Evolutionary conservation across 176 grass and related monocot species (phyloP).

Genomic region (Olyra latifolia): DNA sequence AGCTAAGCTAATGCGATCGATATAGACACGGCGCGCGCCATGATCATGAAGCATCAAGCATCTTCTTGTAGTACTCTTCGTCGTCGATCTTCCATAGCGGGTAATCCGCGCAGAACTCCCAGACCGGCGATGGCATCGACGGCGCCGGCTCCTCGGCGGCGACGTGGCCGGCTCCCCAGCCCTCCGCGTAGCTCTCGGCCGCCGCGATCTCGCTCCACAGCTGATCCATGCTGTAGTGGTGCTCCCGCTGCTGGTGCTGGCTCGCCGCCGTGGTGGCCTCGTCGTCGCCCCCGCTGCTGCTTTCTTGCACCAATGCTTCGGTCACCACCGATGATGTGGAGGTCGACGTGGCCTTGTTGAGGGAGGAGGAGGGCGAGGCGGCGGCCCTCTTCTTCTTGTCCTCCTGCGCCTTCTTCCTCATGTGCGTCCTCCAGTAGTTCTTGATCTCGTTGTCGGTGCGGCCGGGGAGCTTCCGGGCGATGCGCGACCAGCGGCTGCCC

Average conservation of each 20-base stretch:
- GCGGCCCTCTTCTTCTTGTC: slow-evolving; percentile 19
- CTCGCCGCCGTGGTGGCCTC: slow-evolving; percentile 29
- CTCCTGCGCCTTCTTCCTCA: slow-evolving; percentile 76
- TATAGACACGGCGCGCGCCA: too few relatives aligned
- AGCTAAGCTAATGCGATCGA: background rate
- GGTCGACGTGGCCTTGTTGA: background rate
- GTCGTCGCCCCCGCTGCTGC: background rate
- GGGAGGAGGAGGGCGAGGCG: slow-evolving; percentile 35
- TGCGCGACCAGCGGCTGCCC: slow-evolving; percentile 87
- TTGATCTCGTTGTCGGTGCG: slow-evolving; percentile 99
- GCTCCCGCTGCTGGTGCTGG: background rate
- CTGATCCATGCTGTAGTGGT: slow-evolving; percentile 53
- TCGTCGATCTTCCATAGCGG: slow-evolving; percentile 87
- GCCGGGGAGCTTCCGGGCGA: slow-evolving; percentile 83
- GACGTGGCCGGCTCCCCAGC: slow-evolving; percentile 13
- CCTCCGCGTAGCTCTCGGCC: slow-evolving; percentile 49
- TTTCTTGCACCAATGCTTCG: background rate
- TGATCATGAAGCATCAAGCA: background rate
- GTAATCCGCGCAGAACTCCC: slow-evolving; percentile 67
- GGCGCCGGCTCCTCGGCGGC: background rate
- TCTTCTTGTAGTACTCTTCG: slow-evolving; percentile 66
- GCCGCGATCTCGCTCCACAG: slow-evolving; percentile 89
- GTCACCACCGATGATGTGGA: background rate
- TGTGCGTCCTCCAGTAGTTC: slow-evolving; percentile 98
- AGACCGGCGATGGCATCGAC: slow-evolving; percentile 51